A percentile compares a stretch with the other conserved stretches of the same genome.
These are phyloP conservation scores for Calonectria leucothoes DNA, from an alignment of 2,329 filamentous ascomycete species.

Conservation along the genomic window DNA sequence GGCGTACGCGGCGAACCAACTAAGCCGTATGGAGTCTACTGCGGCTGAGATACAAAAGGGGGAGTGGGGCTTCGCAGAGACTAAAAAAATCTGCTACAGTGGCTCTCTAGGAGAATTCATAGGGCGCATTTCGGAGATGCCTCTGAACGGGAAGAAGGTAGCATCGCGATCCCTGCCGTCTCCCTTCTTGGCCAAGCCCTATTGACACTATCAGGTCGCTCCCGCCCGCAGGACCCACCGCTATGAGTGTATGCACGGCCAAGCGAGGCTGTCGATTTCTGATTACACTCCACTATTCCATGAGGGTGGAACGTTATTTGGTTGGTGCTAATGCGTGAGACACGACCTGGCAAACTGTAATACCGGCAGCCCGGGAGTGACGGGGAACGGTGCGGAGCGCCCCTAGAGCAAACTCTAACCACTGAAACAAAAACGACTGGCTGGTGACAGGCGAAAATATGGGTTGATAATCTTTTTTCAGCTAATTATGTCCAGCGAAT, in stretches of 20 bases:
- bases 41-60: neutral
- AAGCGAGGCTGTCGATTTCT: neutral
- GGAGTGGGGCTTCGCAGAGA: neutral
- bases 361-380: neutral
- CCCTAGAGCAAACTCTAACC: neutral
- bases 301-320: neutral
- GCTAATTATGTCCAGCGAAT: neutral
- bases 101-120: neutral
- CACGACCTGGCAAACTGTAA: neutral
- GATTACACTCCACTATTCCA: neutral
- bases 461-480: neutral
- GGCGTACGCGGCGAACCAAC: neutral
- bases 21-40: too few relatives aligned
- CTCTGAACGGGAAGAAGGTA: neutral
- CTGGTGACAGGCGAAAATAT: neutral
- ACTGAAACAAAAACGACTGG: neutral
- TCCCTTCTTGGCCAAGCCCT: neutral
- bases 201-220: neutral
- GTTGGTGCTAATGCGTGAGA: neutral
- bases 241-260: neutral
- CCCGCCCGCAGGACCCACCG: neutral
- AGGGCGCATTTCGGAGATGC: neutral
- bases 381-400: neutral
- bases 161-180: neutral
- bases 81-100: neutral